These are phyloP conservation scores for Fusarium algeriense DNA, from an alignment of 2,329 filamentous ascomycete species.

Conservation along the genomic window DNA sequence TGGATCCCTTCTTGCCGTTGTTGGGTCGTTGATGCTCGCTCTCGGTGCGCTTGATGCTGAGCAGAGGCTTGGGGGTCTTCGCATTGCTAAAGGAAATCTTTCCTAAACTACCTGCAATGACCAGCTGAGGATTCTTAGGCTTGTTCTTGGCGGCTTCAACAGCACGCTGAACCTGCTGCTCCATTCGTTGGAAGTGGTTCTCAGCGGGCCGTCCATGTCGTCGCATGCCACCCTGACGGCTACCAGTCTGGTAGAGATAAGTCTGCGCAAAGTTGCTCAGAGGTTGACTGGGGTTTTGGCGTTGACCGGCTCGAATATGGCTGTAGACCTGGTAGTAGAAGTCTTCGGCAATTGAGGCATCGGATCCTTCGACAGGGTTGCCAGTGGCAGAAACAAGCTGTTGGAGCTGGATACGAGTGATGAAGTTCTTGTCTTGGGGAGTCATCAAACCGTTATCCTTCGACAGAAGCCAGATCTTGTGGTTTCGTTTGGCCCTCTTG, in stretches of 20 bases:
- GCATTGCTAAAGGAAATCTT: conserved; percentile 99
- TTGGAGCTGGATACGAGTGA: conserved; percentile 96
- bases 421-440: conserved; percentile 99
- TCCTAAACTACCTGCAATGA: conserved; percentile 94
- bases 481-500: conserved; percentile 94
- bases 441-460: conserved; percentile 99
- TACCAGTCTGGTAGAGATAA: conserved; percentile 94
- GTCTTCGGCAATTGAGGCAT: conserved; percentile 87
- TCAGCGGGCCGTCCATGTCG: conserved; percentile 86
- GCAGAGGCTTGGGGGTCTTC: conserved; percentile 93
- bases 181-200: conserved; percentile 99
- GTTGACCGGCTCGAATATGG: conserved; percentile 89
- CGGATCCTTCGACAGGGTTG: conserved; percentile 83
- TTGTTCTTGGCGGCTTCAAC: conserved; percentile 98
- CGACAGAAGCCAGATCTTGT: conserved; percentile 94
- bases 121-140: conserved; percentile 96
- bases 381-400: conserved; percentile 94
- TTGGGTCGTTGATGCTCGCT: conserved; percentile 68
- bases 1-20: conserved; percentile 62
- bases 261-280: conserved; percentile 97
- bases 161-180: conserved; percentile 96
- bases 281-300: conserved; percentile 92
- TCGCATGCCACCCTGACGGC: conserved; percentile 79
- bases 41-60: conserved; percentile 94
- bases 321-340: conserved; percentile 99